These are phyloP conservation scores for Fusarium drepaniforme DNA, from an alignment of 2,329 filamentous ascomycete species.

Conservation along the genomic window DNA sequence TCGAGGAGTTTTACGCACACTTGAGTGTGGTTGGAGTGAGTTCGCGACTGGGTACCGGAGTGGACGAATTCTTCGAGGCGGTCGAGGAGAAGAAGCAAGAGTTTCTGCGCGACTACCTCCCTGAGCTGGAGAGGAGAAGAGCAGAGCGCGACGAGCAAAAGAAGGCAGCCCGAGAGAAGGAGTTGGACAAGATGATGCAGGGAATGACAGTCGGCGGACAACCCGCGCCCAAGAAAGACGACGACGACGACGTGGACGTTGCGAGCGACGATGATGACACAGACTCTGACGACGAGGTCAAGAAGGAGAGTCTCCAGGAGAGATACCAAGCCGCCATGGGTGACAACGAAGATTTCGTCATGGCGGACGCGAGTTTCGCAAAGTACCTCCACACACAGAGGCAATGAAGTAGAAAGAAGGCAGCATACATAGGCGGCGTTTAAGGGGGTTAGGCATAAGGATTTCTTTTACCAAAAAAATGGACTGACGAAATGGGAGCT, in stretches of 20 bases:
- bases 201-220: slow-evolving; percentile 75
- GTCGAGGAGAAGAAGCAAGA: slow-evolving; percentile 89
- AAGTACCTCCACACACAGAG: slow-evolving; percentile 67
- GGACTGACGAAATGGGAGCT: slow-evolving; percentile 2
- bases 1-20: slow-evolving; percentile 98
- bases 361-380: slow-evolving; percentile 71
- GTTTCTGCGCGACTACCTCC: slow-evolving; percentile 90
- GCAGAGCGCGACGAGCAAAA: slow-evolving; percentile 83
- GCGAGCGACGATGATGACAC: slow-evolving; percentile 69
- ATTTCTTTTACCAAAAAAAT: slow-evolving; percentile 16
- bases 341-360: slow-evolving; percentile 64
- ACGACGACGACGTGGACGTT: slow-evolving; percentile 62
- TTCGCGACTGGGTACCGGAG: slow-evolving; percentile 89
- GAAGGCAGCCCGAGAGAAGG: slow-evolving; percentile 77
- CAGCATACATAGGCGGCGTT: slow-evolving; percentile 40
- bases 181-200: slow-evolving; percentile 93
- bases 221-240: slow-evolving; percentile 54
- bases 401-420: slow-evolving; percentile 30
- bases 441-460: slow-evolving; percentile 17
- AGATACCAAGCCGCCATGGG: slow-evolving; percentile 83
- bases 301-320: slow-evolving; percentile 76
- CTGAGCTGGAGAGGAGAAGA: slow-evolving; percentile 85
- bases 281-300: slow-evolving; percentile 69
- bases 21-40: slow-evolving; percentile 94
- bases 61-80: slow-evolving; percentile 93